Percentiles rank a stretch among this genome's conserved stretches.
Conservation (phyloP, 768 basidiomycete species). For the Russula earlei region DNA sequence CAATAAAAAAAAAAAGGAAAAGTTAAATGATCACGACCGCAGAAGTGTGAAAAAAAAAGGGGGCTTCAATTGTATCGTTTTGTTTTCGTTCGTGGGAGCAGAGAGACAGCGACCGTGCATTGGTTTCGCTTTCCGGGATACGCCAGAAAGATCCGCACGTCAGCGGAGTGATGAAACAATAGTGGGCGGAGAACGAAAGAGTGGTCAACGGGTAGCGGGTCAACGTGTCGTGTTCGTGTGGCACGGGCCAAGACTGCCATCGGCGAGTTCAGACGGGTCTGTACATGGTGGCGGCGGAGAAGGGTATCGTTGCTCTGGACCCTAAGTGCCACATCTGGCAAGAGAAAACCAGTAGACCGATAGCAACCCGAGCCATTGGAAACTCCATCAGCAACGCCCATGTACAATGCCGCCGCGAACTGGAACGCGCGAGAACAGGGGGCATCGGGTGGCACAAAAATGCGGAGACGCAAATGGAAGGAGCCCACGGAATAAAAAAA, state of each 20-base stretch:
- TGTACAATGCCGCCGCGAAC: neutral
- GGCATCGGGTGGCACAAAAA: neutral
- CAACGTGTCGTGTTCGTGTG: too few relatives aligned
- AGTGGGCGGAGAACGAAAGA: neutral
- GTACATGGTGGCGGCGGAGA: neutral
- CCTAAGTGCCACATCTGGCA: constrained; percentile 13
- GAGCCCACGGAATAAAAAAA: neutral
- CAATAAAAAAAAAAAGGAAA: neutral
- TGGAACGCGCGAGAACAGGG: neutral
- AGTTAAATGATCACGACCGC: neutral
- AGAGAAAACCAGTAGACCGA: constrained; percentile 1
- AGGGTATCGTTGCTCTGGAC: neutral
- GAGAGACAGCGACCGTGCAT: neutral
- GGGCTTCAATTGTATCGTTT: neutral
- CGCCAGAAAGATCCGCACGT: constrained; percentile 6
- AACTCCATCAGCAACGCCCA: constrained; percentile 4
- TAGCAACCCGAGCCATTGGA: neutral
- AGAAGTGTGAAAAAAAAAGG: neutral
- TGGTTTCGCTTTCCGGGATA: neutral
- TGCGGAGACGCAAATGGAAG: constrained; percentile 7
- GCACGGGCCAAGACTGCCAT: neutral
- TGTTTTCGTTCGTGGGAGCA: neutral
- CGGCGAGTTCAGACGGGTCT: neutral
- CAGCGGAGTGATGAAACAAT: neutral
- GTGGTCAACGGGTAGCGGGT: neutral